Conservation (phyloP, 2,329 filamentous ascomycete species). For the Pseudocercospora vitis region DNA sequence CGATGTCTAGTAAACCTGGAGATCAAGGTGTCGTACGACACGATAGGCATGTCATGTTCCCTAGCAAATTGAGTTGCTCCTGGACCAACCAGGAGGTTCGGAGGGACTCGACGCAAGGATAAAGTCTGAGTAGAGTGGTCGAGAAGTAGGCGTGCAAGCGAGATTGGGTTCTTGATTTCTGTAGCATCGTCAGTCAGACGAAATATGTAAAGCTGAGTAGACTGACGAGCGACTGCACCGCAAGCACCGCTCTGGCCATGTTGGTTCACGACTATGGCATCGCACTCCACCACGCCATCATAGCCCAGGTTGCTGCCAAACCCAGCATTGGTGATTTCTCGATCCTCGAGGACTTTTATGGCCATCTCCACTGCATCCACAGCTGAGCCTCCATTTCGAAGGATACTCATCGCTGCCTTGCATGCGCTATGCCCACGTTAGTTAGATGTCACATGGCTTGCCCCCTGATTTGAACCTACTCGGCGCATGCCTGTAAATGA, state of each 20-base stretch:
- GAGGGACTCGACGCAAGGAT: constrained; percentile 84
- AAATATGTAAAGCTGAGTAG: neutral
- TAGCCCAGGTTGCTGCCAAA: constrained; percentile 93
- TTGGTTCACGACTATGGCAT: constrained; percentile 91
- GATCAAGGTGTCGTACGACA: constrained; percentile 75
- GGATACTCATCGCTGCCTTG: constrained; percentile 75
- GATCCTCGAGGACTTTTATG: constrained; percentile 83
- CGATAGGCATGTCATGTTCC: constrained; percentile 70
- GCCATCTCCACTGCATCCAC: constrained; percentile 88
- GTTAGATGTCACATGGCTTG: constrained; percentile 1
- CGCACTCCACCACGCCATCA: constrained; percentile 88
- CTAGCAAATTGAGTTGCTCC: constrained; percentile 85
- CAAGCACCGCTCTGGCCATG: constrained; percentile 87
- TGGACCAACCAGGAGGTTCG: constrained; percentile 83
- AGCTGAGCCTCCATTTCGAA: constrained; percentile 75
- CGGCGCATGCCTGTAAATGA: constrained; percentile 82
- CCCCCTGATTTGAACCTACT: constrained; percentile 61
- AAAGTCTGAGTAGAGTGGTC: constrained; percentile 73
- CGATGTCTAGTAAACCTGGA: constrained; percentile 76
- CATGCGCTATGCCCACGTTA: constrained; percentile 64
- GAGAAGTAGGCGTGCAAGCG: constrained; percentile 77
- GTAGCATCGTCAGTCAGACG: constrained; percentile 22
- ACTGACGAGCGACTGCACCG: constrained; percentile 83
- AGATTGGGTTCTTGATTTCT: constrained; percentile 94
- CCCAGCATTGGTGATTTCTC: constrained; percentile 93